phyloP scores from a whole-genome alignment of 805 yeast species.

The Yamadazyma kitorensis region DNA sequence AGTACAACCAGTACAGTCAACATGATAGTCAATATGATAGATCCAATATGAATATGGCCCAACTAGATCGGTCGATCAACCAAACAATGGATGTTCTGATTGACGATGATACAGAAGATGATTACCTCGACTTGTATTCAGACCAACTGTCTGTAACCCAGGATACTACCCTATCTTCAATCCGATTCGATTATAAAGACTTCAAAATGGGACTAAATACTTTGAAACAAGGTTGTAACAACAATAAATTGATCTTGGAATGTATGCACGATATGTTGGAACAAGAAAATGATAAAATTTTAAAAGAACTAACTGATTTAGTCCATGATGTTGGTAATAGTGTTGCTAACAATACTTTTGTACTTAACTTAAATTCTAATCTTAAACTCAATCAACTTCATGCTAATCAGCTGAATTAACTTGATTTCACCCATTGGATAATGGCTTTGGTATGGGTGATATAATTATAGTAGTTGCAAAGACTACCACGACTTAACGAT shows the following conservation, averaged over 20 bases:
- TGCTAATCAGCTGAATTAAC: too few relatives aligned
- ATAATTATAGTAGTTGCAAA: too few relatives aligned
- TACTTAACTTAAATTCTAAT: conserved; percentile 3
- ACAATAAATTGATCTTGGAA: conserved; percentile 20
- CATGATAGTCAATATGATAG: too few relatives aligned
- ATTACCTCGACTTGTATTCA: conserved; percentile 6
- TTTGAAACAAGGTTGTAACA: conserved; percentile 9
- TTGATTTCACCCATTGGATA: too few relatives aligned
- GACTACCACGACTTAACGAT: too few relatives aligned
- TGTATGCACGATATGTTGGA: conserved; percentile 26
- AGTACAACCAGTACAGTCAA: too few relatives aligned
- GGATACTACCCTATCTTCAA: conserved; percentile 8
- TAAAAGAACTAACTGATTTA: conserved; percentile 14
- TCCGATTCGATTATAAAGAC: conserved; percentile 1
- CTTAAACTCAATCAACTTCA: too few relatives aligned
- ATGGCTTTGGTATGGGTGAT: too few relatives aligned
- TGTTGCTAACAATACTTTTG: conserved; percentile 21
- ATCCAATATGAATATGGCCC: too few relatives aligned
- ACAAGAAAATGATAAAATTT: conserved; percentile 20
- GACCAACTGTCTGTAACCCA: conserved; percentile 7
- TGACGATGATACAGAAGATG: conserved; percentile 6
- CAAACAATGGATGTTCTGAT: conserved; percentile 2
- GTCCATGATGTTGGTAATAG: conserved; percentile 15
- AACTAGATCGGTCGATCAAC: not conserved
- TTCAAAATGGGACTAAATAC: conserved; percentile 2